Percentiles rank a stretch among this genome's conserved stretches.
Evolutionary conservation across 441 rosid genomes (phyloP).

Genomic region (Cnidoscolus chayamansa): DNA sequence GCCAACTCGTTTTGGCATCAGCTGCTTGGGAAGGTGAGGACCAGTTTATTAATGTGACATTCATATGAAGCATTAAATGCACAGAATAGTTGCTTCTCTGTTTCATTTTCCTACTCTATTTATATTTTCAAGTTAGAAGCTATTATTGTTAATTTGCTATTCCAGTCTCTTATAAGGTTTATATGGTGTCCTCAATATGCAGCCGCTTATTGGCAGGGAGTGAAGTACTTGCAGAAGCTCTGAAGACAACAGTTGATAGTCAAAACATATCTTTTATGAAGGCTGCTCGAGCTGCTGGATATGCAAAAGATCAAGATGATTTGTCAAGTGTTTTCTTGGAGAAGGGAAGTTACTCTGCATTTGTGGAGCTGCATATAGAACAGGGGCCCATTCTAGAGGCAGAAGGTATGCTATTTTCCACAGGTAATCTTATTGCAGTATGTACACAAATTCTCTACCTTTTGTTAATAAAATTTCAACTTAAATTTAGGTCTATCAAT

Average conservation of each 20-base stretch:
- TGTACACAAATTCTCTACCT: neutral
- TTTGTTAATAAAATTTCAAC: slow-evolving; percentile 19
- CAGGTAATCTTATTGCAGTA: neutral
- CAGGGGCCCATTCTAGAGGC: slow-evolving; percentile 90
- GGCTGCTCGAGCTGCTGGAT: slow-evolving; percentile 84
- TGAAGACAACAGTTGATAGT: slow-evolving; percentile 61
- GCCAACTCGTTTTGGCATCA: slow-evolving; percentile 88
- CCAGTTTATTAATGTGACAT: slow-evolving; percentile 6
- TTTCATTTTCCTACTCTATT: neutral
- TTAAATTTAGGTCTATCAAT: slow-evolving; percentile 56
- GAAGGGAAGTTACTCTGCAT: slow-evolving; percentile 71
- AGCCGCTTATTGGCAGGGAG: slow-evolving; percentile 85
- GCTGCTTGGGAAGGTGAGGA: slow-evolving; percentile 90
- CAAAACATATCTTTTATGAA: slow-evolving; percentile 70
- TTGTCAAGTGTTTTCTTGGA: slow-evolving; percentile 55
- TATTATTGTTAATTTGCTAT: neutral
- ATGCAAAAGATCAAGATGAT: slow-evolving; percentile 51
- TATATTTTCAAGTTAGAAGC: slow-evolving; percentile 5
- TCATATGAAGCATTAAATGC: neutral
- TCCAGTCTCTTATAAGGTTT: neutral
- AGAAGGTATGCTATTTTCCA: slow-evolving; percentile 47
- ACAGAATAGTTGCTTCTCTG: neutral
- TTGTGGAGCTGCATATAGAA: slow-evolving; percentile 88
- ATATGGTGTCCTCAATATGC: slow-evolving; percentile 28
- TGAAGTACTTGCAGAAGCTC: slow-evolving; percentile 50